These are phyloP conservation scores for Ceratobasidium sp. DNA, from an alignment of 1,284 basidiomycete genomes.

Conservation along the genomic window DNA sequence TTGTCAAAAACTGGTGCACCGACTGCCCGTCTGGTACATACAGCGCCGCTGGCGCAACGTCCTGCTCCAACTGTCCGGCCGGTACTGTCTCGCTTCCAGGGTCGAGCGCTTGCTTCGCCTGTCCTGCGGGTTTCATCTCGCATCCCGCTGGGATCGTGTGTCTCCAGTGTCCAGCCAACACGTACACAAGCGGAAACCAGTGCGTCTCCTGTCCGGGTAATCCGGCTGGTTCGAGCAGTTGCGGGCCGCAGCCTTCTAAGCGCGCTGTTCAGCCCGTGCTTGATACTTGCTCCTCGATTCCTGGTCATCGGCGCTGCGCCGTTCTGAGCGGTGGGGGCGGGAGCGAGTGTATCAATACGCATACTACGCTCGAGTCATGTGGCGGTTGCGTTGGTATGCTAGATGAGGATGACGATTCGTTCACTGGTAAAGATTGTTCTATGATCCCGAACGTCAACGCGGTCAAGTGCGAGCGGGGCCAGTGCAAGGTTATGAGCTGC, in stretches of 20 bases:
- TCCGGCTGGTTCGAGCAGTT: background rate
- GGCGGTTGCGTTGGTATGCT: constrained; percentile 1
- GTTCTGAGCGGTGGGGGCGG: constrained; percentile 1
- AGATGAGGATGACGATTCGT: background rate
- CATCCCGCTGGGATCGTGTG: background rate
- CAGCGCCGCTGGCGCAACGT: background rate
- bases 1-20: background rate
- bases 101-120: constrained; percentile 2
- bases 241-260: constrained; percentile 23
- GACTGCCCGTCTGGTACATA: constrained; percentile 19
- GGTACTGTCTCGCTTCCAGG: constrained; percentile 6
- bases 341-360: constrained; percentile 1
- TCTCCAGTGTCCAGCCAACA: background rate
- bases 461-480: constrained; percentile 14
- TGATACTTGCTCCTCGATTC: background rate
- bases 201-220: background rate
- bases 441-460: constrained; percentile 13
- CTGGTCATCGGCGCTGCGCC: constrained; percentile 2
- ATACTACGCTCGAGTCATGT: constrained; percentile 32
- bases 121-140: background rate
- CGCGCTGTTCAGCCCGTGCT: background rate
- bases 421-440: constrained; percentile 11
- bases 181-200: constrained; percentile 1
- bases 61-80: constrained; percentile 14
- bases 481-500: constrained; percentile 18